phyloP scores from a whole-genome alignment of 352 stramenopile genomes.

The Phytopythium boreale region DNA sequence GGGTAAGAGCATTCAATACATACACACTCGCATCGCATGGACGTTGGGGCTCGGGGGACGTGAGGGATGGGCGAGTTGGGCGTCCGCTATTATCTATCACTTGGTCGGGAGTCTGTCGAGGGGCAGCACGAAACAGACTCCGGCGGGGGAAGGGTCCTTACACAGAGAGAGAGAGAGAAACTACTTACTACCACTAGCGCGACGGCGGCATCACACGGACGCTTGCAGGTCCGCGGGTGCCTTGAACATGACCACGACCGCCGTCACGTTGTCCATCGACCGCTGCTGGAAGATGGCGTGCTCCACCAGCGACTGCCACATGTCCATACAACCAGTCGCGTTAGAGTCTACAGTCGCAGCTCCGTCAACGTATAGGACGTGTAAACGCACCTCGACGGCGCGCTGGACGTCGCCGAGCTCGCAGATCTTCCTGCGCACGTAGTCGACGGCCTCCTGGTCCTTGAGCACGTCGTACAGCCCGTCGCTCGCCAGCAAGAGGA shows the following conservation, averaged over 20 bases:
- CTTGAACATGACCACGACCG: conserved; percentile 83
- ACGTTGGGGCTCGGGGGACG: not conserved
- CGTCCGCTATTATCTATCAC: conserved; percentile 6
- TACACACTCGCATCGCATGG: not conserved
- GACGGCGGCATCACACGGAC: conserved; percentile 7
- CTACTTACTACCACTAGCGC: conserved; percentile 3
- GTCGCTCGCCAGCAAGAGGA: conserved; percentile 76
- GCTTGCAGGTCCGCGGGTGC: conserved; percentile 47
- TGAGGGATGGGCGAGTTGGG: not conserved
- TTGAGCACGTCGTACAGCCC: conserved; percentile 83
- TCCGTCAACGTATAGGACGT: no score
- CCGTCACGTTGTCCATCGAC: conserved; percentile 87
- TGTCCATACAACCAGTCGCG: not conserved
- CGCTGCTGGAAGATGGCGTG: conserved; percentile 79
- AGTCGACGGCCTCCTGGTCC: conserved; percentile 81
- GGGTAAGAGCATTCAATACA: not conserved
- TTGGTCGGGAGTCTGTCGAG: not conserved
- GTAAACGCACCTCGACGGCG: conserved; percentile 59
- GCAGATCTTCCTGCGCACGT: conserved; percentile 63
- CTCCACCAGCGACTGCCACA: conserved; percentile 59
- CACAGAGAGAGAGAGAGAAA: not conserved
- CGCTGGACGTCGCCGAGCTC: conserved; percentile 75
- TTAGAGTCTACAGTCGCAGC: no score
- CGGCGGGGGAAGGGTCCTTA: not conserved
- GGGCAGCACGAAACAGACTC: not conserved